Evolutionary conservation across 352 stramenopile genomes (phyloP).

Genomic region (Globisporangium megalacanthum): DNA sequence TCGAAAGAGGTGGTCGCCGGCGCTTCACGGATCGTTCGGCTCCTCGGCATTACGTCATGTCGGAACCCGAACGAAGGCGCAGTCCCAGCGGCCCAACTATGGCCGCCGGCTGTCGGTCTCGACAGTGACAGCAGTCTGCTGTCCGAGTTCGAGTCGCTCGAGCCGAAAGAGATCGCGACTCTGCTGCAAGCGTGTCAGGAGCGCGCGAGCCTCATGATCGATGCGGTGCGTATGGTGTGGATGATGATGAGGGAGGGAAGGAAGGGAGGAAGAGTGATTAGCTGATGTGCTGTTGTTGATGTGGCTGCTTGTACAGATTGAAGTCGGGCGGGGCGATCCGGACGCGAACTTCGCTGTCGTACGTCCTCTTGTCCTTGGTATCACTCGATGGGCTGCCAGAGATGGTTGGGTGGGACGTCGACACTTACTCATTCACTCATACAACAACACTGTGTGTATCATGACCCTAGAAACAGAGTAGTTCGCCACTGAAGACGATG

Average conservation of each 20-base stretch:
- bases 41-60: conserved; percentile 70
- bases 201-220: conserved; percentile 60
- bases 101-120: conserved; percentile 48
- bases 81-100: conserved; percentile 49
- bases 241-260: neutral
- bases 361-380: conserved; percentile 2
- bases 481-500: neutral
- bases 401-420: neutral
- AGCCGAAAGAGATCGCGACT: conserved; percentile 49
- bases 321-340: conserved; percentile 55
- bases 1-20: conserved; percentile 76
- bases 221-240: conserved; percentile 36
- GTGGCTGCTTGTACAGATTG: conserved; percentile 33
- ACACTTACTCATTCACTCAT: neutral
- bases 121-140: conserved; percentile 41
- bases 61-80: conserved; percentile 49
- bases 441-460: neutral
- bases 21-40: conserved; percentile 60
- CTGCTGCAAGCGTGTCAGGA: conserved; percentile 77
- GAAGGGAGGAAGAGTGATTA: neutral
- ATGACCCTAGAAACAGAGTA: neutral
- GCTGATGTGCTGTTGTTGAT: neutral
- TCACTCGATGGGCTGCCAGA: too few relatives aligned
- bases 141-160: conserved; percentile 68
- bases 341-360: conserved; percentile 62